phyloP scores from a whole-genome alignment of 345 rosid genomes.

The Raphanus sativus region DNA sequence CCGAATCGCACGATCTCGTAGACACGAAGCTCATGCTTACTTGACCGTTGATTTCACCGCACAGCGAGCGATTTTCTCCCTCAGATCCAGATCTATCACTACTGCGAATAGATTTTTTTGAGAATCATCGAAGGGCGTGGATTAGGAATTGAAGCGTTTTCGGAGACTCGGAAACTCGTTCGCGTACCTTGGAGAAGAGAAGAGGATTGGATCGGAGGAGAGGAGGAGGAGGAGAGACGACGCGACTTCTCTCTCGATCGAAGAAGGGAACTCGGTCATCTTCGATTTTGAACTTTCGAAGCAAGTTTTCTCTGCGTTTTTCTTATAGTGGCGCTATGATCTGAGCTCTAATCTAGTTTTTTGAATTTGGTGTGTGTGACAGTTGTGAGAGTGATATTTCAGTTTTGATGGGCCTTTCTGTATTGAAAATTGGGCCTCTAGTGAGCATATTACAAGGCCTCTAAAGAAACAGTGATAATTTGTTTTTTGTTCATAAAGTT shows the following conservation, averaged over 20 bases:
- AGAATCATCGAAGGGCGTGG: not conserved
- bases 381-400: too few relatives aligned
- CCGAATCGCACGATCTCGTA: not conserved
- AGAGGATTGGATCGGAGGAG: not conserved
- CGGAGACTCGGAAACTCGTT: not conserved
- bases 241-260: not conserved
- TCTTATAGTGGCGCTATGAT: not conserved
- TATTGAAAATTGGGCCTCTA: too few relatives aligned
- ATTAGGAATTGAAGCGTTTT: not conserved
- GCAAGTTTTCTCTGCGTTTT: not conserved
- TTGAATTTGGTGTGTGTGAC: too few relatives aligned
- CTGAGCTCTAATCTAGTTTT: not conserved
- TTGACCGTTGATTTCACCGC: not conserved
- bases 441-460: too few relatives aligned
- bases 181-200: not conserved
- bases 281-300: not conserved
- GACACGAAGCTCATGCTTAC: not conserved
- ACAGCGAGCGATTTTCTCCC: not conserved
- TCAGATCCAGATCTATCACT: not conserved
- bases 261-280: not conserved
- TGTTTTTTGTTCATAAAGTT: too few relatives aligned
- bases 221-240: not conserved
- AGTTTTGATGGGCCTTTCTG: too few relatives aligned
- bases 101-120: not conserved
- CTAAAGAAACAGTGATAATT: too few relatives aligned